phyloP scores from a whole-genome alignment of 1,284 basidiomycete genomes.

The Grifola frondosa region DNA sequence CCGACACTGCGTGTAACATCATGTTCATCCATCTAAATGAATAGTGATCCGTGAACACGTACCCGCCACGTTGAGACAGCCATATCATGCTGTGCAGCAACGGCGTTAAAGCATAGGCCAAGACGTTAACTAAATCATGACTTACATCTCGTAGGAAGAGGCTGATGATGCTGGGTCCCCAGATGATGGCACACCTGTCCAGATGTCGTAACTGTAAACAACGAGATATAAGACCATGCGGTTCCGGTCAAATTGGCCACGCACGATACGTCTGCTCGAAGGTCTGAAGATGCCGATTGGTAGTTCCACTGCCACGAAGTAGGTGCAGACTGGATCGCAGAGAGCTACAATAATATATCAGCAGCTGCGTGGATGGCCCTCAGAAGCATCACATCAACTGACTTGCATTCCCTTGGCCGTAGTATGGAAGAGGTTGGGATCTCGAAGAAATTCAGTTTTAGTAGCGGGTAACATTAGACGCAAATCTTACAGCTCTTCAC shows the following conservation, averaged over 20 bases:
- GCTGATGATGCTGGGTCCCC: conserved; percentile 47
- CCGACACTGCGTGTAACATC: conserved; percentile 39
- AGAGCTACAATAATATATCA: conserved; percentile 32
- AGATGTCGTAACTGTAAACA: conserved; percentile 50
- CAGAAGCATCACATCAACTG: background rate
- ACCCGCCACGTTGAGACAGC: conserved; percentile 61
- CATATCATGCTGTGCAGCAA: conserved; percentile 51
- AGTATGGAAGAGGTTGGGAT: conserved; percentile 46
- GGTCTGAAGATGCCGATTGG: conserved; percentile 41
- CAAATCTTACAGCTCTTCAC: conserved; percentile 53
- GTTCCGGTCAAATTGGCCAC: conserved; percentile 8
- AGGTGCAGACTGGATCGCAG: conserved; percentile 43
- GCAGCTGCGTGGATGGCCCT: background rate
- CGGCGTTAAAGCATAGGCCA: background rate
- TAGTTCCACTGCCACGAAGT: conserved; percentile 55
- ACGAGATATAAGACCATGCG: background rate
- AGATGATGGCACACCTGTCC: conserved; percentile 45
- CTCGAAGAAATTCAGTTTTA: background rate
- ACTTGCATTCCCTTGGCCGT: conserved; percentile 49
- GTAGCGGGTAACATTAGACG: background rate
- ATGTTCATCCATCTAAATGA: background rate
- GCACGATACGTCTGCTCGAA: conserved; percentile 57
- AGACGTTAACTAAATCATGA: background rate
- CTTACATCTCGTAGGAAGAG: conserved; percentile 57
- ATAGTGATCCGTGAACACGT: conserved; percentile 11